A percentile compares a stretch with the other conserved stretches of the same genome.
These are phyloP conservation scores for Lentinula novae-zelandiae DNA, from an alignment of 1,284 basidiomycete genomes.

Conservation along the genomic window DNA sequence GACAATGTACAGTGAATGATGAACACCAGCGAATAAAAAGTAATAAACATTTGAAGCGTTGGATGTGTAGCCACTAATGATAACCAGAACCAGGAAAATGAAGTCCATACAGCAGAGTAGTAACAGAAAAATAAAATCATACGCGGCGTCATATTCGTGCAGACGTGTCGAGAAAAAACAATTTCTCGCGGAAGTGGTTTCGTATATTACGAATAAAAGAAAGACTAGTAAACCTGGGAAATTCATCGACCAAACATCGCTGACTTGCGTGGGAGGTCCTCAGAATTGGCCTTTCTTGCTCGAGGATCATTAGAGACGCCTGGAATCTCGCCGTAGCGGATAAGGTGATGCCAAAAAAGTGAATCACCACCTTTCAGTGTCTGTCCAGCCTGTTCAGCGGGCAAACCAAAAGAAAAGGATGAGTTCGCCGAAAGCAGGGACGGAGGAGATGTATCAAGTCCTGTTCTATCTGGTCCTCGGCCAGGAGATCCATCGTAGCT, in stretches of 20 bases:
- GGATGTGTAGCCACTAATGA: not conserved
- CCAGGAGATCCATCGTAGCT: not conserved
- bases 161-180: not conserved
- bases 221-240: not conserved
- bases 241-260: constrained; percentile 1
- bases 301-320: constrained; percentile 57
- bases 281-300: constrained; percentile 29
- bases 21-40: constrained; percentile 5
- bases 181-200: not conserved
- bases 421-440: constrained; percentile 12
- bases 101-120: not conserved
- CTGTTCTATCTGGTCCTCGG: not conserved
- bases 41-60: constrained; percentile 9
- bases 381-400: constrained; percentile 33
- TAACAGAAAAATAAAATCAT: not conserved
- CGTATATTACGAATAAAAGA: not conserved
- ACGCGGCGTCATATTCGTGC: not conserved
- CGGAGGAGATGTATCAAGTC: not conserved
- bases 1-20: constrained; percentile 7
- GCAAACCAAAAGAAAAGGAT: constrained; percentile 22
- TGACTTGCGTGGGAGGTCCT: not conserved
- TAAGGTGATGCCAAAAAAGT: constrained; percentile 78
- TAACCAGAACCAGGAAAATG: not conserved
- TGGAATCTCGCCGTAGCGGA: constrained; percentile 70
- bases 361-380: constrained; percentile 59